Evolutionary conservation across 2,329 filamentous ascomycete genomes (phyloP).

Genomic region (Neophaeococcomyces aloes): DNA sequence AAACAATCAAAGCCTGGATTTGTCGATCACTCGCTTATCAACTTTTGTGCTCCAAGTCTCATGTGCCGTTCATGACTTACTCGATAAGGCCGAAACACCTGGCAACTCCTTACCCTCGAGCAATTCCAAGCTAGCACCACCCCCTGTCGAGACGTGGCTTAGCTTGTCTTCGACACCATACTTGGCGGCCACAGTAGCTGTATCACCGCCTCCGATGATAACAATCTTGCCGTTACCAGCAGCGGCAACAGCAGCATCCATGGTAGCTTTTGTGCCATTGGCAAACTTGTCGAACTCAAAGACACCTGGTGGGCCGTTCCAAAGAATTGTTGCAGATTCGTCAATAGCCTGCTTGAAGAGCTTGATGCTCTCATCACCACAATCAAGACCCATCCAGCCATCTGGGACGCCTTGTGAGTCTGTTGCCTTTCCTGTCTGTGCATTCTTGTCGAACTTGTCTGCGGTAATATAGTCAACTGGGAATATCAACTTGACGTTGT

Average conservation of each 20-base stretch:
- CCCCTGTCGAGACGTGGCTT: slow-evolving; percentile 95
- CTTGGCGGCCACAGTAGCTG: slow-evolving; percentile 94
- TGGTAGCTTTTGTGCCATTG: slow-evolving; percentile 78
- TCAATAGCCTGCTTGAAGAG: slow-evolving; percentile 80
- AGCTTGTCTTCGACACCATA: slow-evolving; percentile 93
- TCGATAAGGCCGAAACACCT: slow-evolving; percentile 82
- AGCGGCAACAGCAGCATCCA: slow-evolving; percentile 77
- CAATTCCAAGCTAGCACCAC: slow-evolving; percentile 88
- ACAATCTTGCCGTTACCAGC: slow-evolving; percentile 82
- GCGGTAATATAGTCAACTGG: slow-evolving; percentile 93
- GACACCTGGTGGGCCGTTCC: slow-evolving; percentile 95
- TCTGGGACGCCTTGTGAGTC: slow-evolving; percentile 86
- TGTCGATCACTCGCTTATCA: slow-evolving; percentile 9
- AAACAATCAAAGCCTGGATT: slow-evolving; percentile 9
- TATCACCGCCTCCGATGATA: slow-evolving; percentile 97
- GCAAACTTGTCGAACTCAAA: slow-evolving; percentile 97
- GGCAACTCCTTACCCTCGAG: slow-evolving; percentile 97
- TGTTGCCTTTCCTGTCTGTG: slow-evolving; percentile 67
- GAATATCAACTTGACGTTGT: slow-evolving; percentile 89
- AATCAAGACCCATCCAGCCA: slow-evolving; percentile 97
- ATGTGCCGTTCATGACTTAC: slow-evolving; percentile 43
- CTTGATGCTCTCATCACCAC: slow-evolving; percentile 76
- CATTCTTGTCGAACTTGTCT: slow-evolving; percentile 85
- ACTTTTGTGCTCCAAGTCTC: neutral
- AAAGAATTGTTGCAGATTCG: slow-evolving; percentile 90